Base-by-base conservation (phyloP, 2,329 filamentous ascomycete species). In the Sporothrix globosa region DNA sequence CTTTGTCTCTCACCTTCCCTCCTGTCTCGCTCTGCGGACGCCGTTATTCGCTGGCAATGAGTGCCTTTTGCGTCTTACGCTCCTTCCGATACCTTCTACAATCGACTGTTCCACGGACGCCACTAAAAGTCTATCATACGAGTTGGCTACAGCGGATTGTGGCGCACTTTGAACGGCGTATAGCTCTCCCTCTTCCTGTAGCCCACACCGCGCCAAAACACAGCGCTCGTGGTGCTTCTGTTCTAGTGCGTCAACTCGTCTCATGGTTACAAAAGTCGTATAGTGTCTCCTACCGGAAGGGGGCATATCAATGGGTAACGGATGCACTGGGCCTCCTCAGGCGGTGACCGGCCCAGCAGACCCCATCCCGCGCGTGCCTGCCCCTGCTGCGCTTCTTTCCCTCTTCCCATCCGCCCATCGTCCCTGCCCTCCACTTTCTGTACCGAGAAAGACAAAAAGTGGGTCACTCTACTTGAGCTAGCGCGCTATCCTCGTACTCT, bases 391-490 rank as follows among this genome's bases (percentile, higher is more conserved):
- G 46, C 44, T 52, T 66, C 61, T 67, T 67, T 67, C 17, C 52
- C 54, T 61, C 54, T 61, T 61, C 54, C 34, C 34, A 30, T 30
- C 27, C 54, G 19, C 24, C 53, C 53, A 53, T 30, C 67, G 67
- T 50, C 46, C 24, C 14, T 41, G 34, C 54, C 48, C 67, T 68
- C 70, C 67, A 63, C 66, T 58, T 68, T 48, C 63, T 66, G 66
- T 70, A 69, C 70, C 69, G 41, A 70, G 41, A 67, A 63, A 58
- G 41, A 39, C 44, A 73, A 68, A 68, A 70, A 54, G 63, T 65
- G 73, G 73, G 41, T 21, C 73, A 2, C n/a, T 34, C 24, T 46
- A 60, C 69, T 71, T 70, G 68, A 50, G 52, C 69, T 72, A 72
- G 70, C 53, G 69, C 65, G 69, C 54, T 48, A 24, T 52, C 67